Evolutionary conservation across 148 eudicot genomes (phyloP), one percentile per base, ranked within the genome.

Genomic region (Rhododendron henanense): DNA sequence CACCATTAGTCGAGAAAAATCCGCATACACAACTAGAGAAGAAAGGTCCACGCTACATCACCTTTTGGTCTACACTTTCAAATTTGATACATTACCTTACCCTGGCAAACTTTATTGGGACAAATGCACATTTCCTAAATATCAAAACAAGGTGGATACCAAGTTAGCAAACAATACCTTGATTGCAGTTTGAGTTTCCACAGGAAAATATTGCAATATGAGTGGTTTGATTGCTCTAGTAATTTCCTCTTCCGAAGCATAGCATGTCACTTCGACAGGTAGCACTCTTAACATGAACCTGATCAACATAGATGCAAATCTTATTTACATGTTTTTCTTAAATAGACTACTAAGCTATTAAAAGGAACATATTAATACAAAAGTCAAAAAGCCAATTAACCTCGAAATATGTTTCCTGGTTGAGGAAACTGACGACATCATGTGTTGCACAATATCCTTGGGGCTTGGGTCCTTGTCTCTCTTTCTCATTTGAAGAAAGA

Each of bases 211-310:
- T 84, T 87, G 91, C 10, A 90, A 89, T 83, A 95, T 85, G 78
- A 95, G 81, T 74, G 98, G 98, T 89, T 90, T 95, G 83, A 97
- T 94, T 45, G 98, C 99, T 87, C 88, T 94, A 23, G 92, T 88
- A 74, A 97, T 97, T 88, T 97, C 99, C 81, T 97, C 98, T 81
- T 92, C 96, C 81, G 99, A 97, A 79, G 99, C 91, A 91, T 97
- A 97, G 85, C 99, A 97, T 87, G 99, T 74, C 78, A 93, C 85
- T 88, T 95, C 98, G 63, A 97, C 87, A 44, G 98, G 99, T 87
- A 97, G 90, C 83, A 95, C 93, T 90, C 98, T 91, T 87, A 95
- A 86, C 87, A 97, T 83, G 88, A 91, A 94, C 93, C 99, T 97
- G 87, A 25, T 83, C 69, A 90, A 81, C 48, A 55, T 79, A 83